Evolutionary conservation across 371 early-diverging fungal species (phyloP).

Genomic region (Mortierella sp.): DNA sequence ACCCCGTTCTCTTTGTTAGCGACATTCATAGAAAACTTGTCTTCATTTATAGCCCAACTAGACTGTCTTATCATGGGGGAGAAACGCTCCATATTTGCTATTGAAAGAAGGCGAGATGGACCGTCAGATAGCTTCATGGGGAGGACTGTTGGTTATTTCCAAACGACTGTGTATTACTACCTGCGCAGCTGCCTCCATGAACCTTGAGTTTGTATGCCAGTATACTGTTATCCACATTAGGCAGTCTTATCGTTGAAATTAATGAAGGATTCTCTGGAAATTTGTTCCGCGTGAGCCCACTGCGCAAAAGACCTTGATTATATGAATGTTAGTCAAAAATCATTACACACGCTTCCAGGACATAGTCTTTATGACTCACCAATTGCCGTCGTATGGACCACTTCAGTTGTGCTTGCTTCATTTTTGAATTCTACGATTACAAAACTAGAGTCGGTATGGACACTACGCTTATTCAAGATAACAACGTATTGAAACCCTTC

Average conservation of each 20-base stretch:
- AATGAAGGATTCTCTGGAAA: constrained; percentile 37
- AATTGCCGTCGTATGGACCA: constrained; percentile 60
- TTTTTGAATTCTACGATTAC: constrained; percentile 62
- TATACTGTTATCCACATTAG: constrained; percentile 69
- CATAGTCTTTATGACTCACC: constrained; percentile 32
- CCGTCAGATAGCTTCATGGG: not conserved
- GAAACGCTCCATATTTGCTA: not conserved
- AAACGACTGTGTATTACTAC: constrained; percentile 21
- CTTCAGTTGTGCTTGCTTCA: constrained; percentile 37
- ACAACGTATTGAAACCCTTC: constrained; percentile 56
- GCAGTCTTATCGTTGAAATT: constrained; percentile 64
- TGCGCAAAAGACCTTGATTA: constrained; percentile 31
- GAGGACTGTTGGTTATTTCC: not conserved
- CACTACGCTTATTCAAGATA: constrained; percentile 55
- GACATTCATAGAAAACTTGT: constrained; percentile 73
- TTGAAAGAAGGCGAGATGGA: not conserved
- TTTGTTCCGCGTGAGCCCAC: constrained; percentile 27
- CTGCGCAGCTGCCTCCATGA: constrained; percentile 56
- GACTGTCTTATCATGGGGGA: constrained; percentile 71
- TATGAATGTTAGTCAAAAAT: not conserved
- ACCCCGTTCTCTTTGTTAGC: constrained; percentile 39
- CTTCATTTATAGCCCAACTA: constrained; percentile 76
- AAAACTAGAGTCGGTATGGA: constrained; percentile 51
- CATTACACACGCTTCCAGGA: not conserved
- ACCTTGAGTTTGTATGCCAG: constrained; percentile 67